Percentiles rank a stretch among this genome's conserved stretches.
These are phyloP conservation scores for Cryptococcus hybrid DNA, from an alignment of 1,284 basidiomycete species.

Conservation along the genomic window DNA sequence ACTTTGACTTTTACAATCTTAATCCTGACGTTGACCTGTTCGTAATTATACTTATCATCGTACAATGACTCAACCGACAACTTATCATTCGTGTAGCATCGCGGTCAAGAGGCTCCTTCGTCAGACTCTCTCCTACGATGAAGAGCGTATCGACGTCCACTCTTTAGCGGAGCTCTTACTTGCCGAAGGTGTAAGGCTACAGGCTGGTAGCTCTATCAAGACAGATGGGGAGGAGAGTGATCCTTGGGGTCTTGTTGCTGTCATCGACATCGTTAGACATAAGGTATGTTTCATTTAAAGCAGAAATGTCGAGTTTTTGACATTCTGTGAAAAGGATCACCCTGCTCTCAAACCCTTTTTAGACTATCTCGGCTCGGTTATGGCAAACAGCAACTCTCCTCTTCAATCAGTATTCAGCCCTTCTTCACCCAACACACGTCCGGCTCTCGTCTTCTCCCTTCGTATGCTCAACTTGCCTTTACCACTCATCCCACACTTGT, in stretches of 20 bases:
- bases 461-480: constrained; percentile 90
- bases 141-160: constrained; percentile 65
- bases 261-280: constrained; percentile 74
- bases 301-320: not conserved
- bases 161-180: constrained; percentile 76
- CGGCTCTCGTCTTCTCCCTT: constrained; percentile 80
- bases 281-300: constrained; percentile 54
- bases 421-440: constrained; percentile 43
- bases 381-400: constrained; percentile 11
- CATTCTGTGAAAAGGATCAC: constrained; percentile 49
- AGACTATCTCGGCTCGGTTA: constrained; percentile 61
- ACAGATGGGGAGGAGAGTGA: constrained; percentile 85
- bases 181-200: constrained; percentile 53
- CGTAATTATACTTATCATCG: constrained; percentile 1
- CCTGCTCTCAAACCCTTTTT: constrained; percentile 67
- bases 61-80: no score
- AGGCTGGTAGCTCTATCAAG: constrained; percentile 79
- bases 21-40: constrained; percentile 74
- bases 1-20: constrained; percentile 89
- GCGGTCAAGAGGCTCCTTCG: constrained; percentile 75
- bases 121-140: constrained; percentile 81
- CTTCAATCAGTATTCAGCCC: constrained; percentile 49
- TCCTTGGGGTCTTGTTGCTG: constrained; percentile 79
- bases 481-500: constrained; percentile 84
- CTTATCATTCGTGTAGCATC: constrained; percentile 47